Evolutionary conservation across 2,329 filamentous ascomycete species (phyloP).

Genomic region (Colletotrichum sidae): DNA sequence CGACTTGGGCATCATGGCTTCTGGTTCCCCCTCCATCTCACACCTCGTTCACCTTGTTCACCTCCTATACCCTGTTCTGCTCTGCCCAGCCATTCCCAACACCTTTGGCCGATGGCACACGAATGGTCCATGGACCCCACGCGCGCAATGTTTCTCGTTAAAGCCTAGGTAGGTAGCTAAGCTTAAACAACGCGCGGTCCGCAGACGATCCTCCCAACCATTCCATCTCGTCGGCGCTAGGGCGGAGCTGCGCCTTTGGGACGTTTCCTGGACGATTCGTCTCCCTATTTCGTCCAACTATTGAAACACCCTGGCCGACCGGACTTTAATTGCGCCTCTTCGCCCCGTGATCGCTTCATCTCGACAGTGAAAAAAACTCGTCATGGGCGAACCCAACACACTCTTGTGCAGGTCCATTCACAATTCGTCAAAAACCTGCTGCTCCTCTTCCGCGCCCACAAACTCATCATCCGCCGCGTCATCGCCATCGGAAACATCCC

Average conservation of each 20-base stretch:
- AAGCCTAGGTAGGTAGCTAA: background rate
- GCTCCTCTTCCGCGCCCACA: background rate
- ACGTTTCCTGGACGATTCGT: background rate
- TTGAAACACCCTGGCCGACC: constrained; percentile 28
- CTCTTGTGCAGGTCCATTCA: background rate
- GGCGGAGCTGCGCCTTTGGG: constrained; percentile 24
- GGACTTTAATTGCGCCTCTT: background rate
- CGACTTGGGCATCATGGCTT: no score
- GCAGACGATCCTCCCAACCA: constrained; percentile 3
- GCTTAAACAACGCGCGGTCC: constrained; percentile 22
- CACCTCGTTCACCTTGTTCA: no score
- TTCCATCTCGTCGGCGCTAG: constrained; percentile 22
- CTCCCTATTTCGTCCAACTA: constrained; percentile 20
- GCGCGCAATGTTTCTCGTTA: background rate
- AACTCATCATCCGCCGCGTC: background rate
- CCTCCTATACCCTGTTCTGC: no score
- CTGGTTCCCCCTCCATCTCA: no score
- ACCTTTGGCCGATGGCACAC: no score
- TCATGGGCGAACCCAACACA: no score
- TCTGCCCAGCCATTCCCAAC: no score
- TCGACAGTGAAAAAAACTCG: background rate
- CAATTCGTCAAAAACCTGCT: constrained; percentile 19
- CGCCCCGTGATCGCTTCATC: background rate
- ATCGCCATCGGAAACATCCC: constrained; percentile 26
- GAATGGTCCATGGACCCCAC: background rate